These are phyloP conservation scores for Penicillium nucicola DNA, from an alignment of 495 filamentous ascomycete species.

Conservation along the genomic window DNA sequence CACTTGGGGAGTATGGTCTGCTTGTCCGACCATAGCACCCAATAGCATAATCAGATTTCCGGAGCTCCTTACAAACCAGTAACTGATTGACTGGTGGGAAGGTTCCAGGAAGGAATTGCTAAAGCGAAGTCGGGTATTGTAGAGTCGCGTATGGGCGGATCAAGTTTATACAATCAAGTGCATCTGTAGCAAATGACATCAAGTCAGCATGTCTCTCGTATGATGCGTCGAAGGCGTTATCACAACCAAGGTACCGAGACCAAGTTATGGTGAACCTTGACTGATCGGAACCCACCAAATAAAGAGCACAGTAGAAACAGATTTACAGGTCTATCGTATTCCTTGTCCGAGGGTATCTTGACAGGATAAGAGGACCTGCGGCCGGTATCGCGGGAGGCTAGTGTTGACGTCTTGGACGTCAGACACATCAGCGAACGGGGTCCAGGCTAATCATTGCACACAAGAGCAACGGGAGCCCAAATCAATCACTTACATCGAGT, in stretches of 20 bases:
- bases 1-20: slow-evolving; percentile 35
- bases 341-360: neutral
- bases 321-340: slow-evolving; percentile 16
- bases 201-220: slow-evolving; percentile 26
- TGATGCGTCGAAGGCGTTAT: slow-evolving; percentile 13
- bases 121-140: neutral
- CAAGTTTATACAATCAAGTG: slow-evolving; percentile 11
- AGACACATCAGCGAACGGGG: slow-evolving; percentile 8
- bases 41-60: slow-evolving; percentile 31
- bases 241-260: slow-evolving; percentile 19
- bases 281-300: slow-evolving; percentile 22
- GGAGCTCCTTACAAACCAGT: slow-evolving; percentile 8
- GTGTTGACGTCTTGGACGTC: slow-evolving; percentile 12
- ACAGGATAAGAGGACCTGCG: slow-evolving; percentile 24
- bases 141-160: slow-evolving; percentile 1
- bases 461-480: neutral
- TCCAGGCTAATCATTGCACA: neutral
- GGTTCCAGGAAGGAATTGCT: neutral
- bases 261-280: slow-evolving; percentile 20
- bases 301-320: slow-evolving; percentile 4
- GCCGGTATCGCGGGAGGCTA: slow-evolving; percentile 18
- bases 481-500: slow-evolving; percentile 6
- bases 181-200: slow-evolving; percentile 19
- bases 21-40: slow-evolving; percentile 41
- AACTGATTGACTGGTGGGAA: slow-evolving; percentile 4